phyloP scores from a whole-genome alignment of 1,284 basidiomycete genomes.

The Tilletia indica region DNA sequence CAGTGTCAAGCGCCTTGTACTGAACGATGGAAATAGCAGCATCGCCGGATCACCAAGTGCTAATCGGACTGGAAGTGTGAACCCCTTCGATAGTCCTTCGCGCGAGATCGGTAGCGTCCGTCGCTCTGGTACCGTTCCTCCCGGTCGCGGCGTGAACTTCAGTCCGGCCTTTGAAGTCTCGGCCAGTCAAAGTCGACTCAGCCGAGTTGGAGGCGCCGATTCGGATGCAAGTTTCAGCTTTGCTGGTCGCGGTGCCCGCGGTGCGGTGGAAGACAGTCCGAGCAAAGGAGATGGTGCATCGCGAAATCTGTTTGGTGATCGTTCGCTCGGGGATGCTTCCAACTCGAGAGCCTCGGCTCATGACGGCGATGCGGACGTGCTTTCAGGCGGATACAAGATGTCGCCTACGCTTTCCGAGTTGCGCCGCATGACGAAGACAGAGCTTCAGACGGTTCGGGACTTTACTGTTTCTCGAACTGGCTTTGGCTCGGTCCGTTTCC shows the following conservation, averaged over 20 bases:
- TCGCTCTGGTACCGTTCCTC: conserved; percentile 36
- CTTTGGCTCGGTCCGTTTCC: conserved; percentile 85
- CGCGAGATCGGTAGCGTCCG: conserved; percentile 19
- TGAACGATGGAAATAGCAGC: conserved; percentile 62
- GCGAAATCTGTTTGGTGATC: conserved; percentile 20
- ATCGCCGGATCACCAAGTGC: conserved; percentile 26
- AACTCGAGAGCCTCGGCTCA: neutral
- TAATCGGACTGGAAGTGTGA: conserved; percentile 34
- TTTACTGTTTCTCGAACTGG: conserved; percentile 86
- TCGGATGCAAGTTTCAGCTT: neutral
- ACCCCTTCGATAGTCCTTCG: conserved; percentile 31
- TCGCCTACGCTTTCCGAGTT: conserved; percentile 43
- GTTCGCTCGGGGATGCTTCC: neutral
- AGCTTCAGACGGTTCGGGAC: conserved; percentile 68
- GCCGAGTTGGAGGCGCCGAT: neutral
- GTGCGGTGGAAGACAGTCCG: conserved; percentile 34
- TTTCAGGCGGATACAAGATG: conserved; percentile 36
- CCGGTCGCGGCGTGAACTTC: conserved; percentile 35
- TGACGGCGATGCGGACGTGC: neutral
- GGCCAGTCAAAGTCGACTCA: neutral
- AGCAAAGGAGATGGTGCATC: conserved; percentile 19
- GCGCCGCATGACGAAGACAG: conserved; percentile 50
- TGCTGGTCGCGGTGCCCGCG: conserved; percentile 27
- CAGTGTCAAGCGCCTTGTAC: conserved; percentile 90
- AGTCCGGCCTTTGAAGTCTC: conserved; percentile 40